Base-by-base conservation (phyloP, 1,284 basidiomycete species). In the Moesziomyces parantarcticus region DNA sequence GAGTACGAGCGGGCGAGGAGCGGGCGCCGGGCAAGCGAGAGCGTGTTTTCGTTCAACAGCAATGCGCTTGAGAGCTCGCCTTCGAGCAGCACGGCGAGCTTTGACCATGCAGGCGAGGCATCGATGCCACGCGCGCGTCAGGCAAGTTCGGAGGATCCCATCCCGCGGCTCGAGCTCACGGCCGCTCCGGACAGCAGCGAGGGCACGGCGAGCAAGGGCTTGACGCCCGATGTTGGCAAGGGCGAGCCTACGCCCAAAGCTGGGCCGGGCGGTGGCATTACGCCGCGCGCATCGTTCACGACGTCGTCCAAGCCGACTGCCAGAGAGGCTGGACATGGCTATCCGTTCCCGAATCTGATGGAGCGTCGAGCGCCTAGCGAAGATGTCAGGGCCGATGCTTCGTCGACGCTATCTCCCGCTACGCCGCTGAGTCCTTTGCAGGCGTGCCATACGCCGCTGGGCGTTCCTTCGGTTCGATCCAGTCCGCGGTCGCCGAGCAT, bases 1-100 rank as follows among this genome's bases (percentile, higher is more conserved):
- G 70, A 68, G 50, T 73, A 73, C 42, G 70, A 73, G 26, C 29
- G 42, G 5, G 61, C 70, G 0, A 29, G 64, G n/a, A 60, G 57
- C 41, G 34, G 39, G 8, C 42, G 69, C n/a, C 39, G 70, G 3
- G 29, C 52, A 16, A 59, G 59, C 44, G 70, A 67, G 26, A 62
- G 57, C 14, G 60, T 45, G 4, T 73, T 61, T 50, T 64, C 60
- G 10, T 49, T 73, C 39, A 11, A 64, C 32, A 73, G 70, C 58
- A 64, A 64, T 23, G 70, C 70, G 2, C 22, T 73, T 7, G 60
- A 21, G 1, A 73, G 64, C 41, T 73, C 70, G 41, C 58, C 64
- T 5, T 46, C 50, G 5, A 73, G 70, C 51, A 73, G 70, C 48
- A n/a, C 63, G 5, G 58, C 57, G 7, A 54, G 63, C 45, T 50